These are phyloP conservation scores for Scedosporium apiospermum DNA, from an alignment of 2,329 filamentous ascomycete genomes.

Conservation along the genomic window DNA sequence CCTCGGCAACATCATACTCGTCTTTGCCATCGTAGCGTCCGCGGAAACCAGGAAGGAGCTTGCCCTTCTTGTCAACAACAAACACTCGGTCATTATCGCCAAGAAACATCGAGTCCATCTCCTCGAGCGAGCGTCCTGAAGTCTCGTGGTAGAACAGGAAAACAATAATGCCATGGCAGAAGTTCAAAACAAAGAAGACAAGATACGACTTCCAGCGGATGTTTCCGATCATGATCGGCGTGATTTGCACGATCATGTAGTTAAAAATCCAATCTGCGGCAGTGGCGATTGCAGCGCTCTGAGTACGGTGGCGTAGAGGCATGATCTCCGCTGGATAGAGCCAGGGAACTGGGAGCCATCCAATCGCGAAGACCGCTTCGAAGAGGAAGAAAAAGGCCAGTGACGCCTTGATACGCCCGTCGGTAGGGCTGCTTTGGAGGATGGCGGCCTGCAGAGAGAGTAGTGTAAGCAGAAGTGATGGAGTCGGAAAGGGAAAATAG, in stretches of 20 bases:
- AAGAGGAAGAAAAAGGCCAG: conserved; percentile 60
- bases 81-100: not conserved
- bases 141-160: conserved; percentile 40
- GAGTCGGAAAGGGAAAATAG: conserved; percentile 54
- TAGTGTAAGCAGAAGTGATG: conserved; percentile 21
- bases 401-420: conserved; percentile 53
- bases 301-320: conserved; percentile 50
- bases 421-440: conserved; percentile 27
- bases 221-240: conserved; percentile 61
- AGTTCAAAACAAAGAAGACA: conserved; percentile 42
- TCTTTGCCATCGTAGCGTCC: not conserved
- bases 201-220: conserved; percentile 44
- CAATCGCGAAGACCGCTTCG: conserved; percentile 59
- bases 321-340: conserved; percentile 57
- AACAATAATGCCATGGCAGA: conserved; percentile 31
- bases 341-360: conserved; percentile 59
- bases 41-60: not conserved
- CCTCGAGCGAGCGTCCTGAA: conserved; percentile 43
- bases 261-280: conserved; percentile 63
- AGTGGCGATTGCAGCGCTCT: conserved; percentile 51
- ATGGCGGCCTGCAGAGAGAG: conserved; percentile 52
- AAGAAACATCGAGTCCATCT: conserved; percentile 40
- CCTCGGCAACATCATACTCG: not conserved
- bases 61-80: not conserved
- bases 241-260: conserved; percentile 69